Conservation (phyloP, 495 filamentous ascomycete species). For the Neohortaea acidophila region DNA sequence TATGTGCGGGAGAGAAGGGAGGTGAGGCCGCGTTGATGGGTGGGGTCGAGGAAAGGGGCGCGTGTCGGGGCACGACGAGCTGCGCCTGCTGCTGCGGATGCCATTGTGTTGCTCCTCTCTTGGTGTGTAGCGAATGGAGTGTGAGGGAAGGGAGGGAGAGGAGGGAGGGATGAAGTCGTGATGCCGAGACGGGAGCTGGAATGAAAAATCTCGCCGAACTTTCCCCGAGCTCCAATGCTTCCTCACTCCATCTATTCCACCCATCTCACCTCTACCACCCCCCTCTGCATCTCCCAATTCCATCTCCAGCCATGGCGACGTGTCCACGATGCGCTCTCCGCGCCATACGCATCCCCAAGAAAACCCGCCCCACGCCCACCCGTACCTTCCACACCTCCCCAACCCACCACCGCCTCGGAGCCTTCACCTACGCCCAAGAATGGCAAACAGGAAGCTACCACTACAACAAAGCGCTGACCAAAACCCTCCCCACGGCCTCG, state of each 20-base stretch:
- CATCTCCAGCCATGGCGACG: neutral
- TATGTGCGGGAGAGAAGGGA: slow-evolving; percentile 14
- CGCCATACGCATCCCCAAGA: neutral
- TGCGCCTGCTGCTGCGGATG: too few species aligned
- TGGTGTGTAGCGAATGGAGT: too few species aligned
- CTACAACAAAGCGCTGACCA: slow-evolving; percentile 12
- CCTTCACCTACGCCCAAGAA: slow-evolving; percentile 15
- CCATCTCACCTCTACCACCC: neutral
- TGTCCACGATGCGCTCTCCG: slow-evolving; percentile 1
- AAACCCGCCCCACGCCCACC: neutral
- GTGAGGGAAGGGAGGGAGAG: too few species aligned
- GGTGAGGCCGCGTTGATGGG: slow-evolving; percentile 10
- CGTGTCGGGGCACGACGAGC: too few species aligned
- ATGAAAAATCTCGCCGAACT: too few species aligned
- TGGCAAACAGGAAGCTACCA: slow-evolving; percentile 18
- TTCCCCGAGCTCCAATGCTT: too few species aligned
- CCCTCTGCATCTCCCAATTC: too few species aligned
- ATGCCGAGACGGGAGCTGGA: too few species aligned
- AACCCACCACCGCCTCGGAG: slow-evolving; percentile 9
- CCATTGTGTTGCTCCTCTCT: too few species aligned
- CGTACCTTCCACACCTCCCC: slow-evolving; percentile 13
- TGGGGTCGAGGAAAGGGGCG: slow-evolving; percentile 7
- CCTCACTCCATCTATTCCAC: too few species aligned
- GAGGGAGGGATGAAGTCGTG: too few species aligned
- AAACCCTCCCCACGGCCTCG: slow-evolving; percentile 12